phyloP scores from a whole-genome alignment of 2,329 filamentous ascomycete genomes.

The Nemania bipapillata region DNA sequence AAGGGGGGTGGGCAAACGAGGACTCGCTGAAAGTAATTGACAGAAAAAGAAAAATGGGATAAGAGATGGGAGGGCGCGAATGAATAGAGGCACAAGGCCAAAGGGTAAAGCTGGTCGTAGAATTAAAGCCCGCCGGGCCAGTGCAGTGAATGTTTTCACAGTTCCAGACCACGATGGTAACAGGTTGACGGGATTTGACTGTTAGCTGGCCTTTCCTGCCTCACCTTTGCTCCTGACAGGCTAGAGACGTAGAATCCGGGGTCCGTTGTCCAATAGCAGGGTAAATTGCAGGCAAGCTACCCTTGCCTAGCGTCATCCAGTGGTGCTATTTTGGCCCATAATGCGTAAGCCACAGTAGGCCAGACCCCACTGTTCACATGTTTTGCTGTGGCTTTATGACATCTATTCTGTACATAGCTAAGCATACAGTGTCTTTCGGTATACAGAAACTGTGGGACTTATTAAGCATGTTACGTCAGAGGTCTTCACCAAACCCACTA shows the following conservation, averaged over 20 bases:
- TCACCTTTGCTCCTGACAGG: slow-evolving; percentile 34
- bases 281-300: slow-evolving; percentile 43
- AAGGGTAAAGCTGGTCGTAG: slow-evolving; percentile 12
- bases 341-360: slow-evolving; percentile 33
- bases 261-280: slow-evolving; percentile 41
- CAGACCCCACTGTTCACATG: slow-evolving; percentile 16
- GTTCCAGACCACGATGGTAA: slow-evolving; percentile 15
- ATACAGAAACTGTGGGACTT: not conserved
- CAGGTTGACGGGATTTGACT: slow-evolving; percentile 21
- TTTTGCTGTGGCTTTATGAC: slow-evolving; percentile 14
- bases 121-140: slow-evolving; percentile 36
- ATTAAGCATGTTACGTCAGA: slow-evolving; percentile 9
- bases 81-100: slow-evolving; percentile 31
- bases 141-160: slow-evolving; percentile 35
- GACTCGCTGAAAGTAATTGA: slow-evolving; percentile 34
- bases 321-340: slow-evolving; percentile 3
- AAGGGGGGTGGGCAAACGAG: slow-evolving; percentile 30
- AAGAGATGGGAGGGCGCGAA: slow-evolving; percentile 23
- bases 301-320: slow-evolving; percentile 37
- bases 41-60: slow-evolving; percentile 39
- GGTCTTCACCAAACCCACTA: not conserved
- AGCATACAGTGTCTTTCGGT: not conserved
- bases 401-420: not conserved
- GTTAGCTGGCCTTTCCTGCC: slow-evolving; percentile 51
- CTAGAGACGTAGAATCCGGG: slow-evolving; percentile 35